Conservation (phyloP, 768 basidiomycete species). For the Tylopilus felleus region DNA sequence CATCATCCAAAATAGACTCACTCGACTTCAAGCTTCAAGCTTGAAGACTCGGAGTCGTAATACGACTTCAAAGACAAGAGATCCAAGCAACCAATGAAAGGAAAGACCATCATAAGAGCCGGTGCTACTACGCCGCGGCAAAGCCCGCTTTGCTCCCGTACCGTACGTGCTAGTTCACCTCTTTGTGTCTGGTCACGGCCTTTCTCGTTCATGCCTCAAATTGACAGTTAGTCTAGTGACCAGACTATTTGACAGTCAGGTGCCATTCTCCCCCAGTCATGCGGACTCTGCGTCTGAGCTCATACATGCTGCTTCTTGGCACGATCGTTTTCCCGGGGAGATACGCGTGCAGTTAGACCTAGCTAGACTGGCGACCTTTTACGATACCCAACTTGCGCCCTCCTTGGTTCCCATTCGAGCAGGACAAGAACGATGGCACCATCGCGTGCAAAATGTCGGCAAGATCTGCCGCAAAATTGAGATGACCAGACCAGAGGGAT, state of each 20-base stretch:
- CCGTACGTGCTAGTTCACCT: too few species aligned
- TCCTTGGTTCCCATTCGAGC: constrained; percentile 14
- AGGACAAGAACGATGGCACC: constrained; percentile 18
- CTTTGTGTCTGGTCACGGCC: background rate
- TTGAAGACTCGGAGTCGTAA: too few species aligned
- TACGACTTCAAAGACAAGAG: too few species aligned
- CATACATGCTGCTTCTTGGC: constrained; percentile 21
- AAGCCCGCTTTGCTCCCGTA: too few species aligned
- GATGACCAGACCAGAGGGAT: constrained; percentile 1
- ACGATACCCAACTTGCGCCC: constrained; percentile 22
- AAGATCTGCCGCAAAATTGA: constrained; percentile 7
- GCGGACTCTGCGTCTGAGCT: constrained; percentile 6
- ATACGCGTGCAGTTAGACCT: constrained; percentile 21
- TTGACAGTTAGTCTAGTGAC: too few species aligned
- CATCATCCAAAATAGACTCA: too few species aligned
- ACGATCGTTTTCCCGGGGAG: constrained; percentile 26
- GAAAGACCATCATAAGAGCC: too few species aligned
- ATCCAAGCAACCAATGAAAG: too few species aligned
- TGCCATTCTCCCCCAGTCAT: background rate
- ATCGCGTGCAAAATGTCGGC: constrained; percentile 14
- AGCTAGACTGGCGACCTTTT: constrained; percentile 23
- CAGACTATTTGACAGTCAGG: background rate
- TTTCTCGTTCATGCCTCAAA: background rate
- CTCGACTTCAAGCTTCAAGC: too few species aligned
- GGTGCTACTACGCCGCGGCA: too few species aligned